Base-by-base conservation (phyloP, 164 flowering plant genomes). In the Berberis thunbergii region DNA sequence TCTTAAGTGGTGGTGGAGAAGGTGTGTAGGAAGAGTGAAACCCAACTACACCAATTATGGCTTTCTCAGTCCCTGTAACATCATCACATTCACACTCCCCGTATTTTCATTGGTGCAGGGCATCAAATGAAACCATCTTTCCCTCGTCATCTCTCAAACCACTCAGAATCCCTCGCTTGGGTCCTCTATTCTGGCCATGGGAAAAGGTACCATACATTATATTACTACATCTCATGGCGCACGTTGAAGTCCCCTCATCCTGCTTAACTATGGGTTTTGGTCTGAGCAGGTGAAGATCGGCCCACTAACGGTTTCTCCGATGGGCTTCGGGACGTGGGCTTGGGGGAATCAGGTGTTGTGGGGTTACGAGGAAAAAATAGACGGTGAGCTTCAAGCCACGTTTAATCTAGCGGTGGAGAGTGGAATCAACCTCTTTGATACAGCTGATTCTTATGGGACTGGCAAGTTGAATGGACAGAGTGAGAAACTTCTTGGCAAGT, bases 251-350 rank as follows among this genome's bases (percentile, higher is more conserved):
- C 13, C 4, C n/a, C 9, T 38, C n/a, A n/a, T 8, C 26, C 26
- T 54, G 13, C n/a, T n/a, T n/a, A 54, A 11, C 57, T 8, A n/a
- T 49, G 6, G 26, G 41, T 7, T 8, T 7, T 41, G 39, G 59
- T 26, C 7, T 70, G 72, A 49, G 58, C 81, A 90, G 96, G 85
- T 86, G 45, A 87, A 85, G 68, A 74, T 92, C 70, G 98, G 96
- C 1, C 89, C 96, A 3, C 11, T 85, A 68, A 83, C 74, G 43
- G 98, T 86, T 39, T 93, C 98, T 60, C 98, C 98, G 0, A 89
- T 89, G 94, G 98, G 97, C 26, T 88, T 93, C 57, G 98, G 97
- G 55, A 93, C 98, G 0, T 93, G 98, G 98, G 97, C 97, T 44
- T 93, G 98, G 97, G 98, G 98, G 38, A 93, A 93, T 75, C 96